Evolutionary conservation across 805 yeast species (phyloP).

Genomic region (Maudiozyma pseudohumilis): DNA sequence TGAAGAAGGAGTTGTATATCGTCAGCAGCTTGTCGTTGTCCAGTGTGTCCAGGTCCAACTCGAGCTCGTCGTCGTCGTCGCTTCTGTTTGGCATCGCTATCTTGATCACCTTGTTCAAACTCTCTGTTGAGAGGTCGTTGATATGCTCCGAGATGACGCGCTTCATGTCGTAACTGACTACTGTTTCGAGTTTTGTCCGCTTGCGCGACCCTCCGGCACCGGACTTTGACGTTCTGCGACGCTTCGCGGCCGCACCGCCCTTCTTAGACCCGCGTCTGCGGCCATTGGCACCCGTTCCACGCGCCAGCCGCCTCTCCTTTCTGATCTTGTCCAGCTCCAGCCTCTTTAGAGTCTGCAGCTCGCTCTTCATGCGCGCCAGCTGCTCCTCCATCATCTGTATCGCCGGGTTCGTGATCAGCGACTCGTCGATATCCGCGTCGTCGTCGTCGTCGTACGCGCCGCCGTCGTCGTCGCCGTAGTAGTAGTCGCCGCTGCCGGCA

Average conservation of each 20-base stretch:
- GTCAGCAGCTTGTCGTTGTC: constrained; percentile 76
- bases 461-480: constrained; percentile 37
- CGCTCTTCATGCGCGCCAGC: constrained; percentile 72
- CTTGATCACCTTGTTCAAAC: constrained; percentile 70
- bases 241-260: constrained; percentile 16
- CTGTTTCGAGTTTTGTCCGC: constrained; percentile 27
- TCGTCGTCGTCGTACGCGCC: constrained; percentile 31
- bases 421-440: constrained; percentile 51
- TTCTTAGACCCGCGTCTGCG: constrained; percentile 23
- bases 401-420: constrained; percentile 73
- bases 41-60: constrained; percentile 87
- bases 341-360: constrained; percentile 71
- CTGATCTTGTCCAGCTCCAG: constrained; percentile 60
- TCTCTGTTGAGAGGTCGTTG: constrained; percentile 64
- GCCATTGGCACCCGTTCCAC: constrained; percentile 21
- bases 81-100: constrained; percentile 59
- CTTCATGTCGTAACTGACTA: constrained; percentile 91
- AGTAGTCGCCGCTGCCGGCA: constrained; percentile 34
- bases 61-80: constrained; percentile 76
- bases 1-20: constrained; percentile 73
- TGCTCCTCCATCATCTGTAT: constrained; percentile 84
- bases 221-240: constrained; percentile 26
- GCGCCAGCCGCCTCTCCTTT: constrained; percentile 42
- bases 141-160: constrained; percentile 84
- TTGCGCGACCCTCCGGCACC: constrained; percentile 9